These are phyloP conservation scores for Fusarium sp. DNA, from an alignment of 2,329 filamentous ascomycete species.

Conservation along the genomic window DNA sequence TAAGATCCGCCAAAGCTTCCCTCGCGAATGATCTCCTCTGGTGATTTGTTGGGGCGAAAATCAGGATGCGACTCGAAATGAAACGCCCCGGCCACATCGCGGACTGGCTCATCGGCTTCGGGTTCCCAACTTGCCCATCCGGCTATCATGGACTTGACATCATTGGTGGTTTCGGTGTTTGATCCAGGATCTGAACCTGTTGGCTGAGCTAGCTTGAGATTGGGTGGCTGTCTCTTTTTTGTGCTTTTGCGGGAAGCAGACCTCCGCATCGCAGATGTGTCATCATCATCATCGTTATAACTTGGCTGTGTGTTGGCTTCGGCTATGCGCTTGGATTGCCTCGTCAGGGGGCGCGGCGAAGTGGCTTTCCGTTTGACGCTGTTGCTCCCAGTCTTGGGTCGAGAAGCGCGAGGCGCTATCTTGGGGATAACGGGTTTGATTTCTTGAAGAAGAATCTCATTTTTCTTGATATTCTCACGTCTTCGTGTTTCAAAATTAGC, in stretches of 20 bases:
- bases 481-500: conserved; percentile 1
- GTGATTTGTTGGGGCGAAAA: conserved; percentile 19
- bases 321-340: conserved; percentile 13
- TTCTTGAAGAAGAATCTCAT: conserved; percentile 7
- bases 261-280: not conserved
- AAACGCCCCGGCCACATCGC: not conserved
- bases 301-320: not conserved
- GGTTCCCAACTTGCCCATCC: conserved; percentile 5
- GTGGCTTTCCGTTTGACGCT: not conserved
- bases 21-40: conserved; percentile 15
- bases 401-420: not conserved
- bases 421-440: not conserved
- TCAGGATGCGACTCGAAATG: conserved; percentile 4
- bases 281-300: not conserved
- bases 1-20: conserved; percentile 26
- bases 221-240: not conserved
- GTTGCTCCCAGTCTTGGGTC: not conserved
- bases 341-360: not conserved
- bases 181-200: not conserved
- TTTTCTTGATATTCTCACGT: not conserved
- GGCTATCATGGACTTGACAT: not conserved
- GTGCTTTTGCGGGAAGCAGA: not conserved
- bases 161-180: not conserved
- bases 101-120: not conserved
- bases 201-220: not conserved